phyloP scores from a whole-genome alignment of 1,139 yeast species.

The Taphrina wiesneri region DNA sequence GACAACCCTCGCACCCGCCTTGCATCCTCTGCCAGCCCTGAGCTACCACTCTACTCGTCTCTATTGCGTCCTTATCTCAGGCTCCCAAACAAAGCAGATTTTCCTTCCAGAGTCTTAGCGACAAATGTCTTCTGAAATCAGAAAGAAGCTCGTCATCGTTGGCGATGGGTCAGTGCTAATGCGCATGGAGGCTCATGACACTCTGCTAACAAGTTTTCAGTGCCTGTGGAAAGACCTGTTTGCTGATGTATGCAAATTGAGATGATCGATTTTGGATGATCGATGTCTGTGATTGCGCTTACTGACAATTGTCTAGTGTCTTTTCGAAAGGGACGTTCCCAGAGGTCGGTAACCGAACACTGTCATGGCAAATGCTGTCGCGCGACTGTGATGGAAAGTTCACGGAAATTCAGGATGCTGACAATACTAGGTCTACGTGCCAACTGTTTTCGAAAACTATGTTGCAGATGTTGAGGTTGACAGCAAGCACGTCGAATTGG shows the following conservation, averaged over 20 bases:
- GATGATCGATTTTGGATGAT: background rate
- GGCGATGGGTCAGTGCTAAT: constrained; percentile 62
- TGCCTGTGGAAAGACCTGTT: constrained; percentile 91
- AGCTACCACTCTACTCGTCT: background rate
- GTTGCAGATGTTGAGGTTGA: constrained; percentile 84
- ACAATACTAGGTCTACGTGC: constrained; percentile 35
- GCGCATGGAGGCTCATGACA: background rate
- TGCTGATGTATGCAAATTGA: constrained; percentile 50
- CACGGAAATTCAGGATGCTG: background rate
- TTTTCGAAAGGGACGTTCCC: constrained; percentile 50
- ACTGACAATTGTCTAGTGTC: constrained; percentile 85
- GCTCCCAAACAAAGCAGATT: background rate
- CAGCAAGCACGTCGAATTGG: constrained; percentile 69
- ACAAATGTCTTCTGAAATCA: constrained; percentile 35
- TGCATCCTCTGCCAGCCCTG: background rate
- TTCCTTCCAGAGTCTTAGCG: background rate
- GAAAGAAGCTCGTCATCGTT: constrained; percentile 72
- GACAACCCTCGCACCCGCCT: constrained; percentile 11
- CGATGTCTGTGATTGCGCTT: background rate
- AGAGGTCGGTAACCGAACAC: constrained; percentile 17
- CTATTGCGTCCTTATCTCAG: background rate
- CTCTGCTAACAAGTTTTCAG: constrained; percentile 44
- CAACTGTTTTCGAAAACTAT: constrained; percentile 53
- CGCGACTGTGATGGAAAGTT: background rate
- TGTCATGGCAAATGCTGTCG: background rate